Evolutionary conservation across 179 eudicot genomes (phyloP).

Genomic region (Spinacia oleracea): DNA sequence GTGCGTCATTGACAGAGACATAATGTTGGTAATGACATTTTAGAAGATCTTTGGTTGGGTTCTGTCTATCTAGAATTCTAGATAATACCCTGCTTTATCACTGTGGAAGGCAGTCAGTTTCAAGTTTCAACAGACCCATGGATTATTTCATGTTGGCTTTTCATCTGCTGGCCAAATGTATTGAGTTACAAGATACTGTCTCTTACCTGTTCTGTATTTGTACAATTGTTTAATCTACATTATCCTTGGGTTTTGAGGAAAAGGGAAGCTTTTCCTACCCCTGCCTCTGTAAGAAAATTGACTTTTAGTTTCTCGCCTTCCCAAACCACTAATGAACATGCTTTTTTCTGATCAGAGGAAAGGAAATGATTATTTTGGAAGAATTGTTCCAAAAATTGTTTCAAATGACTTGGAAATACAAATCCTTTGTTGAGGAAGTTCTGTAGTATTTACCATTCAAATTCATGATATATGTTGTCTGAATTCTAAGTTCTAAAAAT

Average conservation of each 20-base stretch:
- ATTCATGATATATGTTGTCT: too few species aligned
- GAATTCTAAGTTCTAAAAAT: not conserved
- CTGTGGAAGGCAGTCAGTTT: not conserved
- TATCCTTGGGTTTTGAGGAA: not conserved
- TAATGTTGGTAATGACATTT: not conserved
- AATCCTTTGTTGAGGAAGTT: not conserved
- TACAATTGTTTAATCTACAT: not conserved
- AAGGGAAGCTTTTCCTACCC: not conserved
- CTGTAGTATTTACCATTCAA: not conserved
- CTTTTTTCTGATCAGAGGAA: not conserved
- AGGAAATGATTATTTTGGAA: not conserved
- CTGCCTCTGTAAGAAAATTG: not conserved
- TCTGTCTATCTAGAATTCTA: not conserved
- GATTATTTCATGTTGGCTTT: not conserved
- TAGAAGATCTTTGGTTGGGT: conserved; percentile 1
- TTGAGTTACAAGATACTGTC: not conserved
- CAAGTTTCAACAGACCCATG: not conserved
- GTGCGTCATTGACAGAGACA: not conserved
- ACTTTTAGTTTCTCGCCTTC: too few species aligned
- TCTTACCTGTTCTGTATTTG: not conserved
- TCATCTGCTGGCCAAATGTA: not conserved
- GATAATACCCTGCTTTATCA: not conserved
- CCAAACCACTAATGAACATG: not conserved
- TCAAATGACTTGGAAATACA: not conserved
- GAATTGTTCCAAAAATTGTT: not conserved